A percentile compares a stretch with the other conserved stretches of the same genome.
Conservation (phyloP, 352 stramenopile species). For the Phytophthora pinifolia region DNA sequence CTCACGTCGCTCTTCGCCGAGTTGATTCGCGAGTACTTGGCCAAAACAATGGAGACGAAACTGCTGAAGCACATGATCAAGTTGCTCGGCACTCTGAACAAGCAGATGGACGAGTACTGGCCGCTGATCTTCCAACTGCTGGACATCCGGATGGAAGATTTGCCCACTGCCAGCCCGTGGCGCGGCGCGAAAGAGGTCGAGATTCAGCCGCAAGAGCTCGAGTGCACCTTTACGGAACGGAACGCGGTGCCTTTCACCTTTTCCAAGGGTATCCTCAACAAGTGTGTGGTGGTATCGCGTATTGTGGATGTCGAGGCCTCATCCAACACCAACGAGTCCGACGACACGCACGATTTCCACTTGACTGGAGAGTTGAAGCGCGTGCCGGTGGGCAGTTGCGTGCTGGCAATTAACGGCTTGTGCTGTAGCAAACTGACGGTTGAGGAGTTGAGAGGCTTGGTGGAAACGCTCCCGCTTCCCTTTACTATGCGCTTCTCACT, state of each 20-base stretch:
- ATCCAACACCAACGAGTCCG: conserved; percentile 8
- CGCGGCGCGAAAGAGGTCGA: conserved; percentile 74
- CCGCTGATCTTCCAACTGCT: conserved; percentile 80
- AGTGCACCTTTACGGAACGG: conserved; percentile 54
- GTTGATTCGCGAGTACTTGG: conserved; percentile 82
- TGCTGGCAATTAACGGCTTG: conserved; percentile 77
- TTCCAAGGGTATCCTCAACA: conserved; percentile 67
- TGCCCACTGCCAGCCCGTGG: conserved; percentile 76
- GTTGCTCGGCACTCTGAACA: conserved; percentile 77
- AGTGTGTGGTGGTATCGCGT: conserved; percentile 62
- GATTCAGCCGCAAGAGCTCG: conserved; percentile 68
- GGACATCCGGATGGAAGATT: conserved; percentile 75
- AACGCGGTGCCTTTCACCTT: conserved; percentile 65
- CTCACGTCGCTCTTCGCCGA: conserved; percentile 73
- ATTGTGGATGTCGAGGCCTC: conserved; percentile 41
- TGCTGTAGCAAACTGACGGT: conserved; percentile 73
- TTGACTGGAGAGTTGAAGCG: conserved; percentile 38
- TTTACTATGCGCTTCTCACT: conserved; percentile 73
- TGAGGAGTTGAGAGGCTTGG: conserved; percentile 55
- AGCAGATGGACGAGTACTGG: conserved; percentile 88
- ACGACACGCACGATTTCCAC: conserved; percentile 26
- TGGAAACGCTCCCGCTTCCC: conserved; percentile 53
- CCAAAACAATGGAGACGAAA: conserved; percentile 85
- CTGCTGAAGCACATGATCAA: conserved; percentile 84
- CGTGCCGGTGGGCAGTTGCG: conserved; percentile 55